These are phyloP conservation scores for Vickermania spadyakhi DNA, from an alignment of 208 protist genomes.

Conservation along the genomic window DNA sequence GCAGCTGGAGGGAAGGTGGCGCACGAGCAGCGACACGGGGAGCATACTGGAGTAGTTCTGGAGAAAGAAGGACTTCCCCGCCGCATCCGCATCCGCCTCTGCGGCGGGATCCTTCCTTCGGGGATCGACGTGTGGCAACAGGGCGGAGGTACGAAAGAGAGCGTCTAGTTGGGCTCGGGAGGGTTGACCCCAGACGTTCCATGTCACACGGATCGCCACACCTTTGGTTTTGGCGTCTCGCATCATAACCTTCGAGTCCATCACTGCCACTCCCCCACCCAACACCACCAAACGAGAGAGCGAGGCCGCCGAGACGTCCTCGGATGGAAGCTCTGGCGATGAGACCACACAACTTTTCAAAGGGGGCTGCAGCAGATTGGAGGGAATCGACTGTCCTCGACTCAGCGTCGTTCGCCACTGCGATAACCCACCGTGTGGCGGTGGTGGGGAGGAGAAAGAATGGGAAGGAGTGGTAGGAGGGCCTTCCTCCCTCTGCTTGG, in stretches of 20 bases:
- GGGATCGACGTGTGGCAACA: background rate
- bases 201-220: constrained; percentile 13
- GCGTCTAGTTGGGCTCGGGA: constrained; percentile 14
- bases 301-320: background rate
- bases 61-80: constrained; percentile 25
- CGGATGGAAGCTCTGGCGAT: constrained; percentile 1
- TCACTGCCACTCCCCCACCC: constrained; percentile 15
- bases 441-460: too few species aligned
- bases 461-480: too few species aligned
- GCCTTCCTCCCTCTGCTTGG: background rate
- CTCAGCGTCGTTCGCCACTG: background rate
- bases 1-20: constrained; percentile 11
- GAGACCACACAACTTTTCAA: constrained; percentile 4
- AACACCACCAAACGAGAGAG: constrained; percentile 14
- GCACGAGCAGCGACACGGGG: constrained; percentile 44
- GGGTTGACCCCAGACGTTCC: constrained; percentile 12
- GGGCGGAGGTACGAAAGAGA: constrained; percentile 8
- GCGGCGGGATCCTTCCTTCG: background rate
- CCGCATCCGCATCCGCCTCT: background rate
- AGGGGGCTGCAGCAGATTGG: background rate
- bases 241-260: constrained; percentile 24
- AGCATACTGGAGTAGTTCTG: constrained; percentile 82
- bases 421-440: background rate
- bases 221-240: constrained; percentile 7
- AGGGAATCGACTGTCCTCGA: background rate